A percentile compares a stretch with the other conserved stretches of the same genome.
These are phyloP conservation scores for Starmerella potacharoeniae DNA, from an alignment of 805 yeast genomes.

Conservation along the genomic window DNA sequence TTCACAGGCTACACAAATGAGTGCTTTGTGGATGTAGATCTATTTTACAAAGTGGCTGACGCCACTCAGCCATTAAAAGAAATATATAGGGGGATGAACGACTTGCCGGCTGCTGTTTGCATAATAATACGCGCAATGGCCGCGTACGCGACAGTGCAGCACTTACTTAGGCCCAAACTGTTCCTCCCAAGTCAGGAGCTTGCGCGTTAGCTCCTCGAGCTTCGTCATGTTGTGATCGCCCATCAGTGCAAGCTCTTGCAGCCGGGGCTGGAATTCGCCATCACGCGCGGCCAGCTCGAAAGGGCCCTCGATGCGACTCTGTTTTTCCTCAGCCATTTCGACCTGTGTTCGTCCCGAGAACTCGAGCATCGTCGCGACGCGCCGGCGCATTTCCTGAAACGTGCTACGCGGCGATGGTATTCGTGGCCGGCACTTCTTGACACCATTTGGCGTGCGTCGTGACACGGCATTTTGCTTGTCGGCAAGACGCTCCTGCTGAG, in stretches of 20 bases:
- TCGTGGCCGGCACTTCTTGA: conserved; percentile 42
- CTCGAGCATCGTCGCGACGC: conserved; percentile 83
- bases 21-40: neutral
- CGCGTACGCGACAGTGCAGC: no score
- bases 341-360: conserved; percentile 79
- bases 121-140: neutral
- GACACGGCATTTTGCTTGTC: neutral
- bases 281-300: conserved; percentile 30
- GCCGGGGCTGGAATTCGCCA: conserved; percentile 18
- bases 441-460: conserved; percentile 5
- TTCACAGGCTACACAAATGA: no score
- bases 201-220: conserved; percentile 65
- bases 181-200: conserved; percentile 69
- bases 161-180: conserved; percentile 30
- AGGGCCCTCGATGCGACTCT: conserved; percentile 40
- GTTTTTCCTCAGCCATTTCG: conserved; percentile 66
- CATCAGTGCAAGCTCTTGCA: conserved; percentile 30
- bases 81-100: neutral
- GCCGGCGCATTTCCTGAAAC: conserved; percentile 70
- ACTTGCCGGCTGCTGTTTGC: neutral
- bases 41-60: neutral
- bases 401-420: conserved; percentile 66
- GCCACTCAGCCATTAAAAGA: neutral
- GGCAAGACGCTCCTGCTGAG: neutral
- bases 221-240: conserved; percentile 45